A percentile compares a stretch with the other conserved stretches of the same genome.
phyloP scores from a whole-genome alignment of 2,329 filamentous ascomycete genomes.

The Ceratocystis ficicola region DNA sequence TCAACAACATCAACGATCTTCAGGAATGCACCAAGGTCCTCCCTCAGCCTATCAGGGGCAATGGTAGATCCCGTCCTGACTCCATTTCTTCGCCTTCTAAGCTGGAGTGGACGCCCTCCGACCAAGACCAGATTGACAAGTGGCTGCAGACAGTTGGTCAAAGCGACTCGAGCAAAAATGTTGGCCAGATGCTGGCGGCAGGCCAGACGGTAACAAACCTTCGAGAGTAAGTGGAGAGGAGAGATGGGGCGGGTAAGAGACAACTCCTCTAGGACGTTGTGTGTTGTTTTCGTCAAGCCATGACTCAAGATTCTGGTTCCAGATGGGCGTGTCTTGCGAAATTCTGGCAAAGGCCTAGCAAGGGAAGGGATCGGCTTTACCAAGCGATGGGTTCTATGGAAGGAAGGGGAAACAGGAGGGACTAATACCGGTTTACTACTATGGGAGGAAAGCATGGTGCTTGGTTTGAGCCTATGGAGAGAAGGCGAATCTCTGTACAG shows the following conservation, averaged over 20 bases:
- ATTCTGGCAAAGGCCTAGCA: too few relatives aligned
- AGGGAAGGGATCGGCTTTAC: conserved; percentile 4
- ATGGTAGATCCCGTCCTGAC: neutral
- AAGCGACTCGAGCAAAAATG: neutral
- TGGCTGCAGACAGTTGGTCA: conserved; percentile 24
- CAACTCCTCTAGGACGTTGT: neutral
- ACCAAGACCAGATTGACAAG: conserved; percentile 25
- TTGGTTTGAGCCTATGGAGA: neutral
- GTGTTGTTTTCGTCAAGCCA: neutral
- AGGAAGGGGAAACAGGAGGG: neutral
- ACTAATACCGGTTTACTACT: neutral
- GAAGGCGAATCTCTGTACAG: neutral
- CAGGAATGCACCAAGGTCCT: conserved; percentile 44
- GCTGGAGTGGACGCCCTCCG: conserved; percentile 17
- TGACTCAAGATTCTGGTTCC: neutral
- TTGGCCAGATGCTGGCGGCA: neutral
- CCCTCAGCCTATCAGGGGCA: conserved; percentile 27
- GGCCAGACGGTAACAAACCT: neutral
- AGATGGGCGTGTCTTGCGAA: neutral
- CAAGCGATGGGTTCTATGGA: conserved; percentile 5
- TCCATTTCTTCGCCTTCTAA: neutral
- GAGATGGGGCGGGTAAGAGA: neutral
- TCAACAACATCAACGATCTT: conserved; percentile 44
- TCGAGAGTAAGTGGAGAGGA: neutral
- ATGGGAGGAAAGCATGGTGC: neutral